Percentiles rank a stretch among this genome's conserved stretches.
These are phyloP conservation scores for Erythrobasidium hasegawianum DNA, from an alignment of 1,284 basidiomycete genomes.

Conservation along the genomic window DNA sequence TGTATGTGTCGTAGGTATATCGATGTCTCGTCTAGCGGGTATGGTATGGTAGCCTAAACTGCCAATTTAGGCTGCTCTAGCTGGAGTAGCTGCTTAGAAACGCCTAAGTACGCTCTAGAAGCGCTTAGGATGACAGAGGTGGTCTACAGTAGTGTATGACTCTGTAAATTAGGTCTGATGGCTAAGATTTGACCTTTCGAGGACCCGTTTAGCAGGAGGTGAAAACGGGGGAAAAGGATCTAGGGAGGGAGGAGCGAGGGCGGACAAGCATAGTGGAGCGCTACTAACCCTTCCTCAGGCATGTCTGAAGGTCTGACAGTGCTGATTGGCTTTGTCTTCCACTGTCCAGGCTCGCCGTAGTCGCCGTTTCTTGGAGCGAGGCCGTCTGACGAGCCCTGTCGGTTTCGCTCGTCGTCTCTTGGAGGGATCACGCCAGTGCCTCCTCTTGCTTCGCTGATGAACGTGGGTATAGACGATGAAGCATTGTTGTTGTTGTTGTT, in stretches of 20 bases:
- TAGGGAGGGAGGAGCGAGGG: constrained; percentile 45
- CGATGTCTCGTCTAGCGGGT: too few relatives aligned
- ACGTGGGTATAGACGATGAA: constrained; percentile 28
- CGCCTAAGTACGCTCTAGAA: too few relatives aligned
- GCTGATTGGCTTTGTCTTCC: constrained; percentile 32
- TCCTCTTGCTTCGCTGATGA: constrained; percentile 34
- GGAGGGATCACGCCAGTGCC: constrained; percentile 26
- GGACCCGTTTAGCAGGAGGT: too few relatives aligned
- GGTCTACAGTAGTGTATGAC: too few relatives aligned
- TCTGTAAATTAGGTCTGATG: too few relatives aligned
- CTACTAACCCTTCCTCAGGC: constrained; percentile 97
- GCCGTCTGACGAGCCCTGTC: constrained; percentile 8
- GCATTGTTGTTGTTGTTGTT: background rate
- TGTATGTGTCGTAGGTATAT: too few relatives aligned
- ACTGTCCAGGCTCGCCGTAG: constrained; percentile 34
- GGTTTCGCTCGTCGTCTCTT: constrained; percentile 5
- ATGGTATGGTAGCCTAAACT: too few relatives aligned
- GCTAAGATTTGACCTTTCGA: too few relatives aligned
- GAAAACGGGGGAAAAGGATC: constrained; percentile 41
- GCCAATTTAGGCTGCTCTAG: too few relatives aligned
- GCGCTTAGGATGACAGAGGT: too few relatives aligned
- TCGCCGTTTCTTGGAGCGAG: constrained; percentile 16
- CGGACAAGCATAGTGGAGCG: constrained; percentile 30
- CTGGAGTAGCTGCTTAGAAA: too few relatives aligned
- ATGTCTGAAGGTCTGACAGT: constrained; percentile 84